These are phyloP conservation scores for Yarrowia phangngaensis DNA, from an alignment of 805 yeast genomes.

Conservation along the genomic window DNA sequence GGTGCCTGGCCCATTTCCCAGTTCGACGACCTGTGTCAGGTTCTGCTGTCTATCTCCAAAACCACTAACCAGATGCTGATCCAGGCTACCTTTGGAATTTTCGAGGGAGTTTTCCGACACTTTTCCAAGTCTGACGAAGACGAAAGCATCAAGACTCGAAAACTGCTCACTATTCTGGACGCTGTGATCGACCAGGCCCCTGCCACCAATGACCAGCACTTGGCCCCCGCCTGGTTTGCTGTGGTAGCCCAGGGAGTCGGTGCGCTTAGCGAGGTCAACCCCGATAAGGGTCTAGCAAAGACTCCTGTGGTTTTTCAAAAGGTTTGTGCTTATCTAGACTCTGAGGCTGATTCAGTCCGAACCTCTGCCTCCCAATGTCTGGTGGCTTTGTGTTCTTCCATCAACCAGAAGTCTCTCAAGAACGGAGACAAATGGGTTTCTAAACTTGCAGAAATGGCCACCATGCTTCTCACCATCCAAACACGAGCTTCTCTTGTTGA, in stretches of 20 bases:
- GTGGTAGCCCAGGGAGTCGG: conserved; percentile 79
- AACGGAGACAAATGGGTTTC: conserved; percentile 40
- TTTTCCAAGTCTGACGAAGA: conserved; percentile 49
- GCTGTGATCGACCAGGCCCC: conserved; percentile 79
- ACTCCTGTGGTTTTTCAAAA: conserved; percentile 55
- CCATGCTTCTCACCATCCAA: conserved; percentile 63
- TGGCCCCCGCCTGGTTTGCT: conserved; percentile 94
- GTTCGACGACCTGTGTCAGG: conserved; percentile 70
- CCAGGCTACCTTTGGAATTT: conserved; percentile 76
- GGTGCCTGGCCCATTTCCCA: conserved; percentile 77
- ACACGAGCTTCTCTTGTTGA: conserved; percentile 74
- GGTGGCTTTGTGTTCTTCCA: conserved; percentile 68
- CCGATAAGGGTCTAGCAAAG: conserved; percentile 51
- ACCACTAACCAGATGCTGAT: conserved; percentile 81
- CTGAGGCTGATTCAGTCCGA: conserved; percentile 61
- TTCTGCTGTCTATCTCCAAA: conserved; percentile 68
- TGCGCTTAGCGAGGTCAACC: conserved; percentile 52
- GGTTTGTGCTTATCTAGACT: conserved; percentile 60
- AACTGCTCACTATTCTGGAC: conserved; percentile 59
- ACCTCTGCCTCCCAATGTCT: conserved; percentile 82
- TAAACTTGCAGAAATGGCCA: conserved; percentile 51
- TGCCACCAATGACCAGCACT: conserved; percentile 70
- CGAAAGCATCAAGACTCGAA: conserved; percentile 52
- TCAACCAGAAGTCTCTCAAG: conserved; percentile 57
- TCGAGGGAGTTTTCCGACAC: conserved; percentile 71